A percentile compares a stretch with the other conserved stretches of the same genome.
Conservation (phyloP, 2,329 filamentous ascomycete genomes). For the Penicillium sp. region DNA sequence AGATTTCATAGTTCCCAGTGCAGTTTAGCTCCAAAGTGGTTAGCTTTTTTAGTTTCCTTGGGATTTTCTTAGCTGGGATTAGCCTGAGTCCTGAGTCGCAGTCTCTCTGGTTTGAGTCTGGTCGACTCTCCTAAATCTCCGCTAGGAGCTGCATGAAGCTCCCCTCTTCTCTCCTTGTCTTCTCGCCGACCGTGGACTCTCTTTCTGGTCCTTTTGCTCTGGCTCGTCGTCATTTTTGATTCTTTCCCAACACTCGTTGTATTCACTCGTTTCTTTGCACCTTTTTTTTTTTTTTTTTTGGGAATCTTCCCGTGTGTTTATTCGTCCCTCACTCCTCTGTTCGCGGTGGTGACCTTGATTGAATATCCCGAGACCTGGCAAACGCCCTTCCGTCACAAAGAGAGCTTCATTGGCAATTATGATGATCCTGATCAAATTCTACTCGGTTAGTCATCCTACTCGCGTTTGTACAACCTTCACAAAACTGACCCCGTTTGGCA, state of each 20-base stretch:
- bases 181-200: slow-evolving; percentile 4
- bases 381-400: slow-evolving; percentile 22
- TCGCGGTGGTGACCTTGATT: background rate
- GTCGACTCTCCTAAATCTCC: slow-evolving; percentile 19
- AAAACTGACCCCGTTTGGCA: slow-evolving; percentile 30
- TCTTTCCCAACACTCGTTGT: background rate
- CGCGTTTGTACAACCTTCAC: slow-evolving; percentile 3
- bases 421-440: slow-evolving; percentile 26
- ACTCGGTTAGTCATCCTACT: slow-evolving; percentile 17
- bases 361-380: slow-evolving; percentile 26
- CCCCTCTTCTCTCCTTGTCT: slow-evolving; percentile 11
- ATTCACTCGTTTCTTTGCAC: slow-evolving; percentile 1
- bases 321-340: background rate
- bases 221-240: background rate
- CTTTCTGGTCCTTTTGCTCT: background rate
- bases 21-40: background rate
- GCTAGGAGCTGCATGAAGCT: slow-evolving; percentile 6
- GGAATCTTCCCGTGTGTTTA: background rate
- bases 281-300: too few species aligned
- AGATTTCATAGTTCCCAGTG: slow-evolving; percentile 3
- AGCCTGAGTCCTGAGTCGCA: background rate
- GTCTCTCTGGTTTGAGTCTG: background rate
- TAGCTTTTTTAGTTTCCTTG: background rate
- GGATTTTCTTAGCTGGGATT: slow-evolving; percentile 3
- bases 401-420: slow-evolving; percentile 24